These are phyloP conservation scores for Lactarius hengduanensis DNA, from an alignment of 768 basidiomycete genomes.

Conservation along the genomic window DNA sequence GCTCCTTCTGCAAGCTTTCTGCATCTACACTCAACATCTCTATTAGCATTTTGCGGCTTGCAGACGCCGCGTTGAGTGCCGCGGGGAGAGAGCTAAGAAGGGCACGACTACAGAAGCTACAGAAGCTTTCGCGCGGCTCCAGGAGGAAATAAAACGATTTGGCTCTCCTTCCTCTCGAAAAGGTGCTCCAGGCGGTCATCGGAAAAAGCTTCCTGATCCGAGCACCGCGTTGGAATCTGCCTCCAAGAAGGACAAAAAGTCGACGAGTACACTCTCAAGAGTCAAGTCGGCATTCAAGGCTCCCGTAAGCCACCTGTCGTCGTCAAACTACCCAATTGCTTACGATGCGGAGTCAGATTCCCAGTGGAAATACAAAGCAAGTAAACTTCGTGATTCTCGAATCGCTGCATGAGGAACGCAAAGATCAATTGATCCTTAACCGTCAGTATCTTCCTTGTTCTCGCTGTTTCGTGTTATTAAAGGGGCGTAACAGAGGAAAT, in stretches of 20 bases:
- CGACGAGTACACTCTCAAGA: too few relatives aligned
- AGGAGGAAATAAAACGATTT: not conserved
- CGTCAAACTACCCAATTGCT: not conserved
- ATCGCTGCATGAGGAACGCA: not conserved
- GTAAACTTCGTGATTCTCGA: conserved; percentile 1
- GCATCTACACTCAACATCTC: too few relatives aligned
- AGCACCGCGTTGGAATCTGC: too few relatives aligned
- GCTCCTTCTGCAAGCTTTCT: not conserved
- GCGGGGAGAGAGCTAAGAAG: not conserved
- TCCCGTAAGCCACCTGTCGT: not conserved
- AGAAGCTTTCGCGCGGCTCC: not conserved
- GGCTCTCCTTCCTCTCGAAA: not conserved
- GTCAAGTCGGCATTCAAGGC: too few relatives aligned
- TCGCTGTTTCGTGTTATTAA: not conserved
- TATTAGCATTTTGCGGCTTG: conserved; percentile 1
- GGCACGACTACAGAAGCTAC: not conserved
- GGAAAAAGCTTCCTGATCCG: not conserved
- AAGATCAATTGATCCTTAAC: not conserved
- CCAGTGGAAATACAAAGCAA: not conserved
- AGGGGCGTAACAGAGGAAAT: not conserved
- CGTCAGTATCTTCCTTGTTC: not conserved
- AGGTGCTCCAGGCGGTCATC: not conserved
- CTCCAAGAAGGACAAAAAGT: too few relatives aligned
- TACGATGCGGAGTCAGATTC: not conserved
- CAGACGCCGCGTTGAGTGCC: conserved; percentile 2